Base-by-base conservation (phyloP, 73 alveolate species). In the Breviolum minutum region DNA sequence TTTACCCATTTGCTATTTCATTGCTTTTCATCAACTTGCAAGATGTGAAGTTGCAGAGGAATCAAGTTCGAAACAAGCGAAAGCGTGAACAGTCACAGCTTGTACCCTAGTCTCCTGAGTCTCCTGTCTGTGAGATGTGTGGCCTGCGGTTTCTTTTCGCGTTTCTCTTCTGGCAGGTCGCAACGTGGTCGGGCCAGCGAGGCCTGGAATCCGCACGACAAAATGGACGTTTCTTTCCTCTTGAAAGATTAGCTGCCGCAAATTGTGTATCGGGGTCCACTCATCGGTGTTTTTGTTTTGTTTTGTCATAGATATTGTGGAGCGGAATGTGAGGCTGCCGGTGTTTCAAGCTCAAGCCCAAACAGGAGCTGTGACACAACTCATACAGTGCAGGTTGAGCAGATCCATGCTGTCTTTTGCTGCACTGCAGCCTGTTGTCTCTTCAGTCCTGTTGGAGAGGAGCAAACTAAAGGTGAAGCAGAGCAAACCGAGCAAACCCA, bases 31-130 rank as follows among this genome's bases (percentile, higher is more conserved):
- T 22, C 74, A 48, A 22, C 10, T 63, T 60, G 16, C 93, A 80
- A 80, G 19, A 0, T 69, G 79, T 24, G 79, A 26, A 26, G n/a
- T 62, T 29, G 63, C 62, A 20, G 62, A 77, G 86, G 86, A 77
- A 77, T 62, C 86, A 77, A 77, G 22, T 77, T n/a, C 86, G 86
- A n/a, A 77, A 77, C 62, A n/a, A 77, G 86, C 86, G 86, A 77
- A 77, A 77, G 14, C 86, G 86, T 27, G 86, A 77, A 63, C 27
- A 77, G 62, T 77, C 86, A 77, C 63, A 77, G 86, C 26, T n/a
- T 60, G 63, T n/a, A 29, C 86, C 86, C 14, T 6, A 24, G 86
- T n/a, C n/a, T 14, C 54, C 70, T 8, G 9, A 24, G 86, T n/a
- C n/a, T 14, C 54, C 70, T 8, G 9, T 29, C 26, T 30, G 8